phyloP scores from a whole-genome alignment of 1,139 yeast genomes.

The Nakaseomyces uthaithaninus region DNA sequence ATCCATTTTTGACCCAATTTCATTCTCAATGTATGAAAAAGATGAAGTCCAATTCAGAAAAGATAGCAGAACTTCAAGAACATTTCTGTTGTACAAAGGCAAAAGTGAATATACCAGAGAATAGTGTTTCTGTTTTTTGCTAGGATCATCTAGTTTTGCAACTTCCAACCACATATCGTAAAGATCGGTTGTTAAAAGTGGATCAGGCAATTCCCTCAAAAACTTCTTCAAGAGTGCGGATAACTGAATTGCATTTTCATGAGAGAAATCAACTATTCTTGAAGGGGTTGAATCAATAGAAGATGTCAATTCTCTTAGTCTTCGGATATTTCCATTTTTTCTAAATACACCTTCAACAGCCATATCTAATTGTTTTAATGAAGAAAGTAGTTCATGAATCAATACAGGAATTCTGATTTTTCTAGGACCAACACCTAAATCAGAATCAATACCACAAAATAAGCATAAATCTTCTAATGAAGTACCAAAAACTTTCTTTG shows the following conservation, averaged over 20 bases:
- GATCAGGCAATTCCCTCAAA: constrained; percentile 86
- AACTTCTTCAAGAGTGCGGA: constrained; percentile 92
- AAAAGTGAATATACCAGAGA: constrained; percentile 71
- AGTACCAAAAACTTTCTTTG: constrained; percentile 64
- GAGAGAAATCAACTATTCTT: constrained; percentile 60
- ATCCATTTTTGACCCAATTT: constrained; percentile 93
- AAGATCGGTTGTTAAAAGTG: constrained; percentile 68
- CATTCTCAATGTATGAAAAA: constrained; percentile 81
- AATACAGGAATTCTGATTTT: constrained; percentile 76
- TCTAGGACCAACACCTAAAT: constrained; percentile 78
- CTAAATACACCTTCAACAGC: constrained; percentile 95
- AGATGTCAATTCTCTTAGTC: constrained; percentile 66
- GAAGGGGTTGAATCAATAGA: constrained; percentile 69
- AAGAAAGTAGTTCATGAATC: constrained; percentile 75
- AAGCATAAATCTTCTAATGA: constrained; percentile 64
- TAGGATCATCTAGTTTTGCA: constrained; percentile 47
- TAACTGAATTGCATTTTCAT: constrained; percentile 82
- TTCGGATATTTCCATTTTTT: constrained; percentile 88
- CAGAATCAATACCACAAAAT: constrained; percentile 78
- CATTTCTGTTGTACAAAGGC: constrained; percentile 76
- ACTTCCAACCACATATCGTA: constrained; percentile 78
- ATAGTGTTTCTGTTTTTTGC: constrained; percentile 47
- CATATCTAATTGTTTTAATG: constrained; percentile 87
- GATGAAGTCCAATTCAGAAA: constrained; percentile 96
- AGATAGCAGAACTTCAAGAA: constrained; percentile 75